A percentile compares a stretch with the other conserved stretches of the same genome.
phyloP scores from a whole-genome alignment of 352 stramenopile species.

The Thalassiosira hispida region DNA sequence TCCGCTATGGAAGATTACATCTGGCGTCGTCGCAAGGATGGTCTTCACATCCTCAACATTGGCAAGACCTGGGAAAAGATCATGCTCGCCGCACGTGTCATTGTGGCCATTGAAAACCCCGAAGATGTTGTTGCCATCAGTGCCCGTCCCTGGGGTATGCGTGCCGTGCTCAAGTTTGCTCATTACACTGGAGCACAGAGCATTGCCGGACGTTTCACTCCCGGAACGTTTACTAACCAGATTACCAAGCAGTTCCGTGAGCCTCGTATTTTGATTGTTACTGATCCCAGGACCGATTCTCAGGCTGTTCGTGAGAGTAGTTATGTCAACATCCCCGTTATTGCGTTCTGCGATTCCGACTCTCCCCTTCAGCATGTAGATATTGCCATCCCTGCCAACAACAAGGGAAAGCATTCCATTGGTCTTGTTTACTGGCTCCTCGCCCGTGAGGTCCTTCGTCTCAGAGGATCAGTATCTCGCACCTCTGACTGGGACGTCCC shows the following conservation, averaged over 20 bases:
- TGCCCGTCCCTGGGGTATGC: constrained; percentile 98
- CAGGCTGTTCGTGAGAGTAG: constrained; percentile 96
- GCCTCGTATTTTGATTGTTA: constrained; percentile 99
- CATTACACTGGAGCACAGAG: constrained; percentile 98
- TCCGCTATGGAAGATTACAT: constrained; percentile 99
- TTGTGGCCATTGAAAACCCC: constrained; percentile 99
- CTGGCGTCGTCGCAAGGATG: constrained; percentile 98
- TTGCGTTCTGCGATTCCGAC: constrained; percentile 99
- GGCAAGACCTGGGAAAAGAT: constrained; percentile 99
- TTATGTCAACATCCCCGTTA: constrained; percentile 99
- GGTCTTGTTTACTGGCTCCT: constrained; percentile 99
- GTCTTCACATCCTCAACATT: constrained; percentile 99
- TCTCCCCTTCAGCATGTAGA: constrained; percentile 99
- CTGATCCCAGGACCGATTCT: constrained; percentile 97
- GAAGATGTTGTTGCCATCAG: constrained; percentile 99
- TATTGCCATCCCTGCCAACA: constrained; percentile 99
- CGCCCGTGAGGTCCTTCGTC: constrained; percentile 96
- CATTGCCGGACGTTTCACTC: constrained; percentile 99
- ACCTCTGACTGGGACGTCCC: constrained; percentile 96
- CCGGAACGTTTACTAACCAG: constrained; percentile 99
- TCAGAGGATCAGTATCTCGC: constrained; percentile 96
- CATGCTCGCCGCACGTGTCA: constrained; percentile 98
- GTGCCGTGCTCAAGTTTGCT: constrained; percentile 99
- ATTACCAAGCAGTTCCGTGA: constrained; percentile 99
- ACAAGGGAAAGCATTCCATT: constrained; percentile 99